Evolutionary conservation across 257 asterid genomes (phyloP).

Genomic region (Salvia splendens): DNA sequence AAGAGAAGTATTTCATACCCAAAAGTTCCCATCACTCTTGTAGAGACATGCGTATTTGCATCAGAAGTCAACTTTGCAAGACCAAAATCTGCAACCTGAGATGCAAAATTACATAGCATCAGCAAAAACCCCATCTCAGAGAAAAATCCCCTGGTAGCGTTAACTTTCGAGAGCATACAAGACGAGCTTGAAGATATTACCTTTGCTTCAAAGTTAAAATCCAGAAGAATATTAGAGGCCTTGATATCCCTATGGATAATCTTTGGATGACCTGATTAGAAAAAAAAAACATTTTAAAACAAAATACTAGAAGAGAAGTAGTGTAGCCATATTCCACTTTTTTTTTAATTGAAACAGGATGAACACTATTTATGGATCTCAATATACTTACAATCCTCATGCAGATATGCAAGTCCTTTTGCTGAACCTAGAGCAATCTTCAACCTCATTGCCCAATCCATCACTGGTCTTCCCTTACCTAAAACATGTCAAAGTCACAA

Average conservation of each 20-base stretch:
- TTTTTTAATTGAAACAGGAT: background rate
- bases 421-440: constrained; percentile 65
- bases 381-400: constrained; percentile 56
- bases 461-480: constrained; percentile 56
- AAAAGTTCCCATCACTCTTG: constrained; percentile 95
- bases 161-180: background rate
- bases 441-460: constrained; percentile 55
- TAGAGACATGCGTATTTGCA: constrained; percentile 79
- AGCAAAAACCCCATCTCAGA: background rate
- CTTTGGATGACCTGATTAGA: constrained; percentile 81
- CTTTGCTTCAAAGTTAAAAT: constrained; percentile 86
- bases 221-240: constrained; percentile 84
- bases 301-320: background rate
- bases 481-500: constrained; percentile 8
- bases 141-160: too few species aligned
- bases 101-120: constrained; percentile 26
- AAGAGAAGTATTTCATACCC: constrained; percentile 50
- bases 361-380: background rate
- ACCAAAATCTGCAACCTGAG: constrained; percentile 98
- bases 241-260: constrained; percentile 94
- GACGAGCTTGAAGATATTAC: constrained; percentile 37
- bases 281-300: constrained; percentile 15
- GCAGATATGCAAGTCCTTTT: constrained; percentile 62
- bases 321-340: background rate
- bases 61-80: constrained; percentile 78